Percentiles rank a stretch among this genome's conserved stretches.
Evolutionary conservation across 768 basidiomycete genomes (phyloP).

Genomic region (Phanerochaete sordida): DNA sequence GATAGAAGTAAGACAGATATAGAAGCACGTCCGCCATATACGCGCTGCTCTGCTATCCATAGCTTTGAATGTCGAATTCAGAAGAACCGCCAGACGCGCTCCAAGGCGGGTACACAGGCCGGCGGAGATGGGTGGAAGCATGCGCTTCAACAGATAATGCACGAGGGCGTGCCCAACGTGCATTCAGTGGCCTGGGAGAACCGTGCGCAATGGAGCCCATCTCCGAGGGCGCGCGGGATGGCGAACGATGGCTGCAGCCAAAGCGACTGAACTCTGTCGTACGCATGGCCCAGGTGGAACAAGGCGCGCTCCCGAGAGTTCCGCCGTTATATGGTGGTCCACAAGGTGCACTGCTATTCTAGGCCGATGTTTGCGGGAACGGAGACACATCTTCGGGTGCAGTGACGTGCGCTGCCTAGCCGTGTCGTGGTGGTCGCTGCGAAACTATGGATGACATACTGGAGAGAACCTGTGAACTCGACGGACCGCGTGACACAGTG

Average conservation of each 20-base stretch:
- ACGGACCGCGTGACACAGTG: not conserved
- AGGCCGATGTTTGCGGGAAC: not conserved
- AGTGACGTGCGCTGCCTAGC: not conserved
- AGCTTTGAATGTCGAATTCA: not conserved
- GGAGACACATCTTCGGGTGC: not conserved
- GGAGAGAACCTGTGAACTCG: not conserved
- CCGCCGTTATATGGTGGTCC: not conserved
- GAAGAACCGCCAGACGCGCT: not conserved
- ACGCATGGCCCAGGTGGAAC: not conserved
- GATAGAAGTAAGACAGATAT: not conserved
- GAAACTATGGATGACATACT: not conserved
- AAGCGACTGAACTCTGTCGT: not conserved
- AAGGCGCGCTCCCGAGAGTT: not conserved
- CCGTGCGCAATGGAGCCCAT: not conserved
- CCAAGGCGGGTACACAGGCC: not conserved
- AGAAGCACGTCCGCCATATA: not conserved
- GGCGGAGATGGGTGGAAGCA: not conserved
- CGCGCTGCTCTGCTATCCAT: not conserved
- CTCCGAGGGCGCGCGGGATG: not conserved
- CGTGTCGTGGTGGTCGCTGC: not conserved
- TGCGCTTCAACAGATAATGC: not conserved
- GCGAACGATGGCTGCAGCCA: not conserved
- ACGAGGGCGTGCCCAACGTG: not conserved
- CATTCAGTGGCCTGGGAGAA: not conserved
- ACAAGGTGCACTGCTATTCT: not conserved